Evolutionary conservation across 257 asterid species (phyloP).

Genomic region (Scutellaria galericulata): DNA sequence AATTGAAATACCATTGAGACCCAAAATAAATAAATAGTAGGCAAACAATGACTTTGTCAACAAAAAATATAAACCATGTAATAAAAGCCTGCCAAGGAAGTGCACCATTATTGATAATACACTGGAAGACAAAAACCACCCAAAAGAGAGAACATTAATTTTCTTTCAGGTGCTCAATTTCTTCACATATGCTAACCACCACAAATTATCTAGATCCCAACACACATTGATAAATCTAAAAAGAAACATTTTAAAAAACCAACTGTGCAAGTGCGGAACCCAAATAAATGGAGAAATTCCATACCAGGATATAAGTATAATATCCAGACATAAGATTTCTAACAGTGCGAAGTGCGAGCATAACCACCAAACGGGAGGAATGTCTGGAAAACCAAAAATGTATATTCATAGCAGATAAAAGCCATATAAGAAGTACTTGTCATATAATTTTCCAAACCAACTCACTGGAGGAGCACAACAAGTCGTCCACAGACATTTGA

Average conservation of each 20-base stretch:
- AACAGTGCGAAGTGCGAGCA: constrained; percentile 93
- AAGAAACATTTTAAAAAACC: constrained; percentile 2
- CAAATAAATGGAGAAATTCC: background rate
- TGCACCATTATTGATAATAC: constrained; percentile 74
- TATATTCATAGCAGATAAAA: constrained; percentile 10
- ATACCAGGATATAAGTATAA: constrained; percentile 84
- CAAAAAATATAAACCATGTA: background rate
- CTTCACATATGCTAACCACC: constrained; percentile 2
- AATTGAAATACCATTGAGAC: background rate
- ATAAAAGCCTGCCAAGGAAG: constrained; percentile 55
- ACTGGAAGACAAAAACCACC: constrained; percentile 46
- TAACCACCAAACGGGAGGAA: constrained; percentile 89
- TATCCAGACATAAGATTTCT: constrained; percentile 96
- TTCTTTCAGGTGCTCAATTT: background rate
- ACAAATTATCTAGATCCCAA: background rate
- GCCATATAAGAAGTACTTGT: too few species aligned
- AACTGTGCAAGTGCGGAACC: background rate
- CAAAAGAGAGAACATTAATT: constrained; percentile 17
- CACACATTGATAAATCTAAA: constrained; percentile 8
- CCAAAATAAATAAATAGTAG: background rate
- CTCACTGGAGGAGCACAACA: constrained; percentile 87
- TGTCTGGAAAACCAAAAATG: constrained; percentile 54
- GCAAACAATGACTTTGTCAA: background rate
- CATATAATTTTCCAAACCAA: background rate
- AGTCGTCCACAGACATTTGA: constrained; percentile 85